These are phyloP conservation scores for Colletotrichum ledebouriae DNA, from an alignment of 2,329 filamentous ascomycete species.

Conservation along the genomic window DNA sequence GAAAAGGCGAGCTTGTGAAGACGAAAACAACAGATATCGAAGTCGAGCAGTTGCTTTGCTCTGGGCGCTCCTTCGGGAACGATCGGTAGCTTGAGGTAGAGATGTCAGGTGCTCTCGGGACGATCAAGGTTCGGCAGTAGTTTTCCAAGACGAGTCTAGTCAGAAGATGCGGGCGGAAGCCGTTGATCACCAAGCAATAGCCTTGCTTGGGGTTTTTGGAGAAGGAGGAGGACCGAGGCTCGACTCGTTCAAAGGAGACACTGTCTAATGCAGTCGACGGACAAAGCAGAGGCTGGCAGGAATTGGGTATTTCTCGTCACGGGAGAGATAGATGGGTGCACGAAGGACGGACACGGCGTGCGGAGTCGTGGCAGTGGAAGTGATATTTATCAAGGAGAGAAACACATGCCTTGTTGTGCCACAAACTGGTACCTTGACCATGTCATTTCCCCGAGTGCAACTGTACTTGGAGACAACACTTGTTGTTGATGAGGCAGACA, in stretches of 20 bases:
- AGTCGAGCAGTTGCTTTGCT: conserved; percentile 5
- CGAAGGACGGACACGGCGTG: not conserved
- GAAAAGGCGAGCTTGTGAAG: conserved; percentile 24
- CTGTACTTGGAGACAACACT: conserved; percentile 17
- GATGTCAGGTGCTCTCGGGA: conserved; percentile 38
- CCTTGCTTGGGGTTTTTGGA: conserved; percentile 16
- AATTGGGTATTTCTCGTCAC: conserved; percentile 1
- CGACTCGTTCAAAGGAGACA: conserved; percentile 7
- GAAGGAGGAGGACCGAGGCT: conserved; percentile 26
- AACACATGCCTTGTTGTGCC: conserved; percentile 21
- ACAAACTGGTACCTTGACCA: conserved; percentile 23
- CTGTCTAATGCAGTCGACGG: not conserved
- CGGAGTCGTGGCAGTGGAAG: conserved; percentile 26
- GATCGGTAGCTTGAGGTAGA: conserved; percentile 17
- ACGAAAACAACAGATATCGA: conserved; percentile 1
- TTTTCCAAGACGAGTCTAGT: conserved; percentile 26
- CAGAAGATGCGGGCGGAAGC: conserved; percentile 21
- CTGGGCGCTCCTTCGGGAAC: conserved; percentile 27
- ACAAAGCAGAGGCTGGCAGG: not conserved
- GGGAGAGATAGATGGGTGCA: not conserved
- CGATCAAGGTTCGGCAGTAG: conserved; percentile 27
- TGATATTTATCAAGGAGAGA: conserved; percentile 39
- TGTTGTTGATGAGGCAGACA: conserved; percentile 23
- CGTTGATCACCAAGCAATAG: conserved; percentile 28
- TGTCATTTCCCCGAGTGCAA: conserved; percentile 16